Base-by-base conservation (phyloP, 1,139 yeast species). In the Geotrichum carabidarum region DNA sequence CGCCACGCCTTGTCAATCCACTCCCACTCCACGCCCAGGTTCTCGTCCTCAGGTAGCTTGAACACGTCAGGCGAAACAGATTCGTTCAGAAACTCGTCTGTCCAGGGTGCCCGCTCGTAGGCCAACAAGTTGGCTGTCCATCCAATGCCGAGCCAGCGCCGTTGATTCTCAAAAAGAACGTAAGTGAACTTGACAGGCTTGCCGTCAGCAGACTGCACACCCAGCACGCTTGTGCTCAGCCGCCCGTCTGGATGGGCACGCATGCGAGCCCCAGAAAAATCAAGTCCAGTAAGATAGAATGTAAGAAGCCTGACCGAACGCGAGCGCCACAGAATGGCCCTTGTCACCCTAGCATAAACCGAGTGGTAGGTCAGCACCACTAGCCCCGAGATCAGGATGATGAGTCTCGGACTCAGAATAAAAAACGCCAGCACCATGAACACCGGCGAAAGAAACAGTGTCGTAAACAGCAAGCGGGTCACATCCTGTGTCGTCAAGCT, bases 71-170 rank as follows among this genome's bases (percentile, higher is more conserved):
- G 84, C 5, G 91, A 77, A 3, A 86, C 81, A 1, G 91, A 80
- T 65, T 90, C 96, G 68, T 91, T 91, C 58, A 90, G 75, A 65
- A 90, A 90, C 70, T 91, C 97, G 69, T 93, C 99, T 0, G 98
- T 91, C 97, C 97, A 93, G 1, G 97, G 86, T 0, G 96, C 83
- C 65, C 99, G 79, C 70, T 93, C 99, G 68, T 93, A 93, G 38
- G 95, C 85, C 58, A 93, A 76, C 66, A 93, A 76, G 66, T 90
- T 90, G 8, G 94, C 77, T 0, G 99, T 91, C 99, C 99, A 93
- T 11, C 99, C 99, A 64, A 93, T 88, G 11, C 98, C 99, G 46
- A 93, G 76, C 99, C 99, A 93, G 63, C 95, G 83, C 65, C 99
- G 82, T 71, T 93, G 99, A 68, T 93, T 93, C 70, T 93, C 99